These are phyloP conservation scores for Sindora glabra DNA, from an alignment of 306 rosid species.

Conservation along the genomic window DNA sequence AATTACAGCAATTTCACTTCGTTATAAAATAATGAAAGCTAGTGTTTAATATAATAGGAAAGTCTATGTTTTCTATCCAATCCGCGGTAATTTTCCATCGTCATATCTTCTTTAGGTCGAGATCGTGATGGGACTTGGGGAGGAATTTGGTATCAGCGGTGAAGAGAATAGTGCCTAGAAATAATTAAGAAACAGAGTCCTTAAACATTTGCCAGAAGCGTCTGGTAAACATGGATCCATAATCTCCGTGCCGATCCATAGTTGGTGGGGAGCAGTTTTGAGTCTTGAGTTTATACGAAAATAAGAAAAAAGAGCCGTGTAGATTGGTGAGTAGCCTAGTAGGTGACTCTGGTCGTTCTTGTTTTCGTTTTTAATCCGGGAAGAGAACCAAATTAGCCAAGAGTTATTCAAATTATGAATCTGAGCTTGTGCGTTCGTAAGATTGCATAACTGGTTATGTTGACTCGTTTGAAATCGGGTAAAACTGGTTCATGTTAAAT, in stretches of 20 bases:
- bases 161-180: slow-evolving; percentile 70
- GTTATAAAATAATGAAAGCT: too few relatives aligned
- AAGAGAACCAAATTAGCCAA: not conserved
- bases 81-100: not conserved
- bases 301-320: too few relatives aligned
- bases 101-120: slow-evolving; percentile 65
- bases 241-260: not conserved
- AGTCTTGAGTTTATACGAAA: too few relatives aligned
- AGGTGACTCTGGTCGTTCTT: slow-evolving; percentile 1
- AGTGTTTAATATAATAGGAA: too few relatives aligned
- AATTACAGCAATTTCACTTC: too few relatives aligned
- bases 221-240: too few relatives aligned
- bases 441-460: too few relatives aligned
- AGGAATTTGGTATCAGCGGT: slow-evolving; percentile 65
- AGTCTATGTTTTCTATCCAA: too few relatives aligned
- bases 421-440: not conserved
- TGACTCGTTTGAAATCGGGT: too few relatives aligned
- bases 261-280: slow-evolving; percentile 2
- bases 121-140: slow-evolving; percentile 82
- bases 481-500: too few relatives aligned
- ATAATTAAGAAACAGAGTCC: slow-evolving; percentile 40
- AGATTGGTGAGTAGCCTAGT: not conserved
- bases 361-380: not conserved
- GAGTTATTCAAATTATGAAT: not conserved
- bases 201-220: slow-evolving; percentile 1